Evolutionary conservation across 2,329 filamentous ascomycete species (phyloP), one percentile per base, ranked within the genome.

Genomic region (Trichoderma brevicompactum): DNA sequence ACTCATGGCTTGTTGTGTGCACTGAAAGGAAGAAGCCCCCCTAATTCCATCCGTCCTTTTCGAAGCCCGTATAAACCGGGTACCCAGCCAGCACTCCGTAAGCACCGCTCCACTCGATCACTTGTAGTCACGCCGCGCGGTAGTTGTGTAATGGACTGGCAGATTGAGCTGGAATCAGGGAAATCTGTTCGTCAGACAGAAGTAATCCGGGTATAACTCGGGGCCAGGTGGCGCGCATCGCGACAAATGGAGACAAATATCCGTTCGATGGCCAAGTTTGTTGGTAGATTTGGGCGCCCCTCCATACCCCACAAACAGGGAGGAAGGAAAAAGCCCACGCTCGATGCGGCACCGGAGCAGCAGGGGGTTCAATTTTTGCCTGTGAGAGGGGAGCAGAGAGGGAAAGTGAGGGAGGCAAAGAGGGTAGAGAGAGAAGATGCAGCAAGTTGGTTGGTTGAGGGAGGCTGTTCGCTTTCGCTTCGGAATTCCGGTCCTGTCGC

Each of bases 211-310:
- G 10, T 43, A 52, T 52, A 52, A 38, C 6, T 50, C 58, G 58
- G 46, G 48, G 36, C 23, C 46, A 19, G 34, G 48, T n/a, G 19
- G 38, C 46, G 46, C 44, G 36, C 44, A 52, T 52, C 36, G 19
- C 10, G 44, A 50, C 56, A 12, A 60, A 60, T 32, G 36, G 34
- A 50, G 34, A 49, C 56, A 52, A 61, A 52, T 52, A 61, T 61
- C 58, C 58, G 46, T 52, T 46, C 12, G 36, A 53, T 38, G 17
- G n/a, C 32, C 23, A 34, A 19, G 48, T 36, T 41, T 34, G 23
- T 28, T 54, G 52, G 28, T n/a, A 46, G 43, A 17, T 38, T 49
- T 15, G 44, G 44, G 43, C 44, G 28, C 38, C 49, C 40, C 49
- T 23, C 32, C 43, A 50, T 44, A 54, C 59, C 59, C 59, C 59